Conservation (phyloP, 176 grass and related monocot species). For the Pontederia paniculata region DNA sequence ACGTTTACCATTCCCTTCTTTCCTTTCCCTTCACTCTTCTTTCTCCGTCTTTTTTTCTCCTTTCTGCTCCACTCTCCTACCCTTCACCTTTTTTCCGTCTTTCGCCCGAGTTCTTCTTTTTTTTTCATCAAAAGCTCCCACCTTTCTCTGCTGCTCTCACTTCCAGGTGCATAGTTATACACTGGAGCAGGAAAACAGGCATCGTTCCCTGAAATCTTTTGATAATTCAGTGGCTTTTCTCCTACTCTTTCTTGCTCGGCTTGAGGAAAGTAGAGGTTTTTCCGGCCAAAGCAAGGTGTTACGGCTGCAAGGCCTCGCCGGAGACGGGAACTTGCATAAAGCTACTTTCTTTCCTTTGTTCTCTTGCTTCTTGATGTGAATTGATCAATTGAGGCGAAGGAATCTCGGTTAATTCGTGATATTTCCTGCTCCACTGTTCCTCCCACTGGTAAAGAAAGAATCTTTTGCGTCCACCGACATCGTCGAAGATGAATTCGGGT, state of each 20-base stretch:
- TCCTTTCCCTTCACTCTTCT: constrained; percentile 21
- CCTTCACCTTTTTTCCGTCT: constrained; percentile 20
- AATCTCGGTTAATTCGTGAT: neutral
- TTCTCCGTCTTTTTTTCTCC: constrained; percentile 33
- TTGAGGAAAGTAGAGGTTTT: constrained; percentile 1
- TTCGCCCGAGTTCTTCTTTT: neutral
- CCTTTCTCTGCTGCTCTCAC: too few species aligned
- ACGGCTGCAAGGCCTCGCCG: too few species aligned
- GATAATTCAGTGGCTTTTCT: too few species aligned
- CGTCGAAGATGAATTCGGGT: constrained; percentile 64
- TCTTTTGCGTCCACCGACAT: neutral
- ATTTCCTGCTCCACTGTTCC: neutral
- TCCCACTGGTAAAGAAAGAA: neutral
- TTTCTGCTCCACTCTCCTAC: constrained; percentile 29
- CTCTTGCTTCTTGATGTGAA: neutral
- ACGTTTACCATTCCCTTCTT: neutral
- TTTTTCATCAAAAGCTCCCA: too few species aligned
- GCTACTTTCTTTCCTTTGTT: neutral
- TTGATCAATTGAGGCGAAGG: neutral
- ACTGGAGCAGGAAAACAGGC: too few species aligned
- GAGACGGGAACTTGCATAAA: neutral
- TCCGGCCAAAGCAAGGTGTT: neutral
- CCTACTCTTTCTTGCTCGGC: neutral
- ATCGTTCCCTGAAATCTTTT: too few species aligned
- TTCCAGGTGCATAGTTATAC: too few species aligned